Base-by-base conservation (phyloP, 2,329 filamentous ascomycete species). In the Claviceps humidiphila region DNA sequence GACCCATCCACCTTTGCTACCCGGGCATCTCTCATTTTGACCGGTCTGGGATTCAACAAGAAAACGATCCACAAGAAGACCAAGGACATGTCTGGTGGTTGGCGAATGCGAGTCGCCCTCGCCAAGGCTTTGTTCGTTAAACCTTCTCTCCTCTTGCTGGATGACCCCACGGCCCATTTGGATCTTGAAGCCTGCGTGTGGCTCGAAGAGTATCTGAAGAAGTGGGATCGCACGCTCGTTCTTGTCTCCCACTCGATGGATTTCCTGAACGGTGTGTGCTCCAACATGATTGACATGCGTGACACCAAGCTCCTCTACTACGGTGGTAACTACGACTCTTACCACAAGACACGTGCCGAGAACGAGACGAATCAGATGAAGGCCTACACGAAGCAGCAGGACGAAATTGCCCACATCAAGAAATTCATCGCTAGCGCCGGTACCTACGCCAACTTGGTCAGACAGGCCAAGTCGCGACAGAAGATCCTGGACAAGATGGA, bases 401-500 rank as follows among this genome's bases (percentile, higher is more conserved):
- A 98, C 57, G 93, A 98, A 77, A 98, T 98, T 70, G 80, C 83
- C 61, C 94, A 98, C 78, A 98, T 98, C 80, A 97, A 98, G 80
- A 96, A 97, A 75, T 98, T 98, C 79, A 98, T 98, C 69, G 93
- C 94, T 66, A 96, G 91, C 56, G 93, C 93, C 53, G 93, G 94
- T 90, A 98, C 93, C 56, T 98, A 98, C 67, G 93, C 94, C 81
- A 98, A 98, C 77, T 80, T 98, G 77, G 93, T 98, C 67, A 82
- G 88, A 70, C 93, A 98, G 74, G 94, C 94, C 72, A 98, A 98
- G 80, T 97, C 93, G 44, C 84, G 93, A 59, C 93, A 98, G 74
- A 98, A 98, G 88, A 97, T 97, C 71, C 80, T 97, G 60, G 93
- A 98, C 81, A 98, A 98, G 84, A 98, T 98, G 93, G 91, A 97